Conservation (phyloP, 441 rosid species). For the Adansonia madagascariensis region DNA sequence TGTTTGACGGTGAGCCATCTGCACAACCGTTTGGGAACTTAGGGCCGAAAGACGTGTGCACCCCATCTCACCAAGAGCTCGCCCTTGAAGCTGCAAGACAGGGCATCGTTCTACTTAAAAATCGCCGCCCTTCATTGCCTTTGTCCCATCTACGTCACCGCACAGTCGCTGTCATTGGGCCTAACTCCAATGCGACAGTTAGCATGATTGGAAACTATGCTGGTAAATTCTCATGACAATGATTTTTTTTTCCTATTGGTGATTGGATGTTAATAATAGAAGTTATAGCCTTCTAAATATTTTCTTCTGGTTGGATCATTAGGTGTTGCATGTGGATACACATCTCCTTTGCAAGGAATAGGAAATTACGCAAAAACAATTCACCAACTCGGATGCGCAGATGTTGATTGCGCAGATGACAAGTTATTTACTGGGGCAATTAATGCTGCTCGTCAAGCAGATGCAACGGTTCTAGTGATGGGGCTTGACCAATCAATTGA, state of each 20-base stretch:
- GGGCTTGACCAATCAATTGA: slow-evolving; percentile 90
- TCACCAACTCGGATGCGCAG: slow-evolving; percentile 62
- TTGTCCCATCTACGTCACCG: slow-evolving; percentile 57
- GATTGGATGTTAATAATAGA: background rate
- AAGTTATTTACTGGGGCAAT: slow-evolving; percentile 54
- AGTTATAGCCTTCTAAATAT: background rate
- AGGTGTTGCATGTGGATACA: slow-evolving; percentile 83
- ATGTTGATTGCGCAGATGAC: slow-evolving; percentile 64
- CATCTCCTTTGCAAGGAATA: slow-evolving; percentile 79
- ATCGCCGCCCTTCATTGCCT: slow-evolving; percentile 61
- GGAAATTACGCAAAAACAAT: slow-evolving; percentile 55
- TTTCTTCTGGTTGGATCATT: background rate
- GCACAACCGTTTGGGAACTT: slow-evolving; percentile 57
- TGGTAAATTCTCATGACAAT: slow-evolving; percentile 35
- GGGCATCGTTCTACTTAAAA: slow-evolving; percentile 88
- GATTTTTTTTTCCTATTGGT: background rate
- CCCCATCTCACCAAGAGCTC: slow-evolving; percentile 69
- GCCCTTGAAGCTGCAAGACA: slow-evolving; percentile 93
- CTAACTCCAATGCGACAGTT: slow-evolving; percentile 66
- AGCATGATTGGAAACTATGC: slow-evolving; percentile 95
- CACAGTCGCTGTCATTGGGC: slow-evolving; percentile 79
- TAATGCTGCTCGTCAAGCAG: slow-evolving; percentile 59
- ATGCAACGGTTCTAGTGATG: slow-evolving; percentile 80
- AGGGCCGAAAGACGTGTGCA: slow-evolving; percentile 72
- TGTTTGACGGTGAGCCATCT: slow-evolving; percentile 80